These are phyloP conservation scores for Thalassiosira hispida DNA, from an alignment of 352 stramenopile species.

Conservation along the genomic window DNA sequence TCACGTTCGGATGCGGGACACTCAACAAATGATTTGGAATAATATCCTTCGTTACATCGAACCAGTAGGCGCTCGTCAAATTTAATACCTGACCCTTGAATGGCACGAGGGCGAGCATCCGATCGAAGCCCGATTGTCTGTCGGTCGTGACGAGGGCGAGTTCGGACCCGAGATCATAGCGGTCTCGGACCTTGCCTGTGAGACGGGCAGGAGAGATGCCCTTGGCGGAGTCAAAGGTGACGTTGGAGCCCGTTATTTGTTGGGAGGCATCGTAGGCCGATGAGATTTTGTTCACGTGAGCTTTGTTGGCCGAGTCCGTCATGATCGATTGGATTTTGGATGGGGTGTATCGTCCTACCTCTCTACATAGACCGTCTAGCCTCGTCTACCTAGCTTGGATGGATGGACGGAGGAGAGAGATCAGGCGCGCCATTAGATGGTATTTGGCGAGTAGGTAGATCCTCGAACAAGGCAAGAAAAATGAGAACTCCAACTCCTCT, in stretches of 20 bases:
- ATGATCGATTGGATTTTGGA: too few species aligned
- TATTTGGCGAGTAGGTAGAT: too few species aligned
- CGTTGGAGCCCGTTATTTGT: conserved; percentile 72
- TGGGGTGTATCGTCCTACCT: too few species aligned
- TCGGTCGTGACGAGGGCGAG: conserved; percentile 98
- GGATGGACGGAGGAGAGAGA: too few species aligned
- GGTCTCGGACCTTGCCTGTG: conserved; percentile 80
- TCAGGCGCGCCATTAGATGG: too few species aligned
- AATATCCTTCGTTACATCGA: conserved; percentile 94
- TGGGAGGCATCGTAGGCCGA: conserved; percentile 55
- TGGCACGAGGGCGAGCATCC: conserved; percentile 93
- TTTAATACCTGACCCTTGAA: conserved; percentile 98
- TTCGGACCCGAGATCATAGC: conserved; percentile 63
- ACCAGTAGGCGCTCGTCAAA: conserved; percentile 93
- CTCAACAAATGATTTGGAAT: conserved; percentile 96
- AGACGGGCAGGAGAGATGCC: conserved; percentile 33
- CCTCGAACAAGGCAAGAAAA: too few species aligned
- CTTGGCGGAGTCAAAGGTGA: conserved; percentile 47
- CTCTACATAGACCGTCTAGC: too few species aligned
- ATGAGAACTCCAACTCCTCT: too few species aligned
- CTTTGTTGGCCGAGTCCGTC: conserved; percentile 25
- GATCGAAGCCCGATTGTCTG: conserved; percentile 98
- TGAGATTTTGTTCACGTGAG: conserved; percentile 43
- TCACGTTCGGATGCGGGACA: conserved; percentile 94
- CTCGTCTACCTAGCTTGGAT: too few species aligned